Base-by-base conservation (phyloP, 495 filamentous ascomycete genomes). In the Talaromyces nanjingensis region DNA sequence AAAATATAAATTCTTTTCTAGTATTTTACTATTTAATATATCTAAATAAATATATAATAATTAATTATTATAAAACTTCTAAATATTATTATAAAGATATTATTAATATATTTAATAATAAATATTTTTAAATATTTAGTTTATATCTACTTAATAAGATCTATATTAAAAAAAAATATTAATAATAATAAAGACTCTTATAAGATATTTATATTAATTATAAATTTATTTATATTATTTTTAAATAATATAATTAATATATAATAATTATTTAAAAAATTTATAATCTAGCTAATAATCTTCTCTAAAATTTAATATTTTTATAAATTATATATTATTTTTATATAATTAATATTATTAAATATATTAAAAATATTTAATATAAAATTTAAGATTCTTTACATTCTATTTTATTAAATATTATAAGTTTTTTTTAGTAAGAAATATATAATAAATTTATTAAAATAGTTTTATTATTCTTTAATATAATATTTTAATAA, bases 201-300 rank as follows among this genome's bases (percentile, higher is more conserved):
- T 24, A 37, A 65, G 20, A 16, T n/a, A 1, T 65, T 59, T 66
- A 53, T 64, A 64, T 58, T 18, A 29, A 34, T 33, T 31, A 64
- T 7, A 34, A 31, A 64, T 65, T 59, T 66, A 66, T 9, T 65
- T 34, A 14, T 65, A 65, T 42, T 34, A n/a, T 22, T 47, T 66
- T 65, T 25, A 59, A 60, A 59, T 57, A 57, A 65, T 66, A 65
- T 65, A 47, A 59, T 65, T 20, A 66, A 27, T 33, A 65, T 54
- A 27, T 29, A 66, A 33, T 25, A 24, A 47, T 9, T 34, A 25
- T 42, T 58, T 20, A 65, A n/a, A 59, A 20, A 66, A 18, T 4
- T 16, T 52, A 27, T 42, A 65, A 20, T 67, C 34, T 52, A 56
- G 3, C 42, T 31, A 34, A 47, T 9, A 22, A 18, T 68, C 34